Evolutionary conservation across 352 stramenopile species (phyloP).

Genomic region (Thalassiosira exigua): DNA sequence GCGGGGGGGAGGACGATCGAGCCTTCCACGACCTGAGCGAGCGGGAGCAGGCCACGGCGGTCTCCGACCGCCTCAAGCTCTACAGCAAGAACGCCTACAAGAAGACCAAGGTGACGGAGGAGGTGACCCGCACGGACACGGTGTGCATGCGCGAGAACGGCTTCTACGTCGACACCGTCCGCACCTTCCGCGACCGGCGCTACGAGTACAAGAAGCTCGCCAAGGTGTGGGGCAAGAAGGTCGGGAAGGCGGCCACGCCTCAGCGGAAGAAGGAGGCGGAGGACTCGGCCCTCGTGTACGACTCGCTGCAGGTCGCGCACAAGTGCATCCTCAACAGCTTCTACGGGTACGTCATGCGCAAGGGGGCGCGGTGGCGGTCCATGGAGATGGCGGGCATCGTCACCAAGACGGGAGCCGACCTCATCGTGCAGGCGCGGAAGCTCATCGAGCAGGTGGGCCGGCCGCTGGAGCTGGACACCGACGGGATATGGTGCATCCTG

Average conservation of each 20-base stretch:
- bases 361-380: conserved; percentile 97
- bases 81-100: conserved; percentile 98
- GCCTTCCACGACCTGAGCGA: conserved; percentile 73
- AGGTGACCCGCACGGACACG: conserved; percentile 93
- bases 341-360: conserved; percentile 99
- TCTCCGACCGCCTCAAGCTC: conserved; percentile 79
- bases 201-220: conserved; percentile 99
- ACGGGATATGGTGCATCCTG: conserved; percentile 99
- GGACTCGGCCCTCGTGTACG: conserved; percentile 89
- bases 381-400: conserved; percentile 99
- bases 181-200: conserved; percentile 97
- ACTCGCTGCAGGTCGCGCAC: conserved; percentile 99
- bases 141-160: conserved; percentile 99
- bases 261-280: conserved; percentile 87
- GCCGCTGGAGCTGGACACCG: conserved; percentile 98
- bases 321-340: conserved; percentile 99
- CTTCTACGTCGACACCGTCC: conserved; percentile 99
- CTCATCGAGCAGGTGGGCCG: conserved; percentile 91
- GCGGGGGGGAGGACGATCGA: conserved; percentile 9
- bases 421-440: conserved; percentile 96
- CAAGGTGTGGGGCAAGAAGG: conserved; percentile 88
- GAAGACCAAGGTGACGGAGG: conserved; percentile 95
- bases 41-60: conserved; percentile 70
- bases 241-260: conserved; percentile 85
- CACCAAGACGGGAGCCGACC: conserved; percentile 96